phyloP scores from a whole-genome alignment of 768 basidiomycete genomes.

The Phanerochaete carnosa region DNA sequence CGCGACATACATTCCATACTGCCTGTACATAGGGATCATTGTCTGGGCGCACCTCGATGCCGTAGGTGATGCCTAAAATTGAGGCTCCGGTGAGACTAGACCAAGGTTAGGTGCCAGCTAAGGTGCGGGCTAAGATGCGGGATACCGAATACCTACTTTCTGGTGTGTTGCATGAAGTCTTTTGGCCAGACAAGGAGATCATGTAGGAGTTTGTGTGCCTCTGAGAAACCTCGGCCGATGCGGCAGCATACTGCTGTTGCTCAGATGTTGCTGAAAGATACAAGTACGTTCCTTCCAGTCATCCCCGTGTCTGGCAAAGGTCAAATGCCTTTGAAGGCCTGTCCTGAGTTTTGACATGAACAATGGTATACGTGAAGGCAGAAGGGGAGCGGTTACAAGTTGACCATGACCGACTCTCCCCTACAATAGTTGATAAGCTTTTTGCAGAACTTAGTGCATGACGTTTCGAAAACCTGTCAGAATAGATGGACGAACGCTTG shows the following conservation, averaged over 20 bases:
- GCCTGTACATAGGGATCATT: slow-evolving; percentile 1
- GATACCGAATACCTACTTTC: background rate
- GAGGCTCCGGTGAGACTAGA: background rate
- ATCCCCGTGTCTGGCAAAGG: slow-evolving; percentile 2
- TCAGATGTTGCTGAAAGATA: slow-evolving; percentile 10
- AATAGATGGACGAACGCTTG: slow-evolving; percentile 29
- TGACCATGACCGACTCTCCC: slow-evolving; percentile 6
- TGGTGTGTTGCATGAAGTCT: background rate
- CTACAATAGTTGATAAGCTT: background rate
- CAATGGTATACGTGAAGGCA: background rate
- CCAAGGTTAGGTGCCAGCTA: background rate
- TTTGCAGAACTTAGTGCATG: background rate
- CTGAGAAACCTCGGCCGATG: background rate
- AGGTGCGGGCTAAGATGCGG: background rate
- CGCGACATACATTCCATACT: background rate
- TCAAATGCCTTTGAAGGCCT: slow-evolving; percentile 10
- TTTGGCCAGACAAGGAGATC: background rate
- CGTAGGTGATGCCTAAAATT: slow-evolving; percentile 8
- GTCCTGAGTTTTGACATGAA: background rate
- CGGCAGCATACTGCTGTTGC: background rate
- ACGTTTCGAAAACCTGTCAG: slow-evolving; percentile 22
- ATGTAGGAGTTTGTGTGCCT: background rate
- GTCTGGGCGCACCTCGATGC: background rate
- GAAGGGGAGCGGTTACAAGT: background rate
- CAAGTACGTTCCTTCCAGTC: slow-evolving; percentile 1